Evolutionary conservation across 2,329 filamentous ascomycete species (phyloP), one percentile per base, ranked within the genome.

Genomic region (Epichloe brachyelytri): DNA sequence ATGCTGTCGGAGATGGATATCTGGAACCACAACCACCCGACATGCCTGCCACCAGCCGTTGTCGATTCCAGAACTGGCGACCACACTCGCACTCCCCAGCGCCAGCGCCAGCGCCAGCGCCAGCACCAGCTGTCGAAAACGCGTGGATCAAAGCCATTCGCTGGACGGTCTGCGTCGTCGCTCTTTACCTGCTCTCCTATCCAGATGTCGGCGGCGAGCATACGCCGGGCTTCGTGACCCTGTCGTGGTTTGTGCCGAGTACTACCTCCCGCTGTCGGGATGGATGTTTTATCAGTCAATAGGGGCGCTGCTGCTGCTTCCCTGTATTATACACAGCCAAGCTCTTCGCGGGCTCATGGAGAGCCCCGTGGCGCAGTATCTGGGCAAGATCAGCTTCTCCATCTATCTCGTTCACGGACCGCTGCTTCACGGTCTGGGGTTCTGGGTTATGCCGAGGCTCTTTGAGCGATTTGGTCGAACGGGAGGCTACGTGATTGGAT

Each of bases 341-440:
- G 43, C 56, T 1, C 58, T 69, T 7, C 52, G 59, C 34, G 41
- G 51, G 2, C 1, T 65, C 6, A 57, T 70, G 3, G 67, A 70
- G 47, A 57, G 58, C 5, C 55, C 52, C 0, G 34, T 61, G 5
- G 58, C 67, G 11, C 68, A 70, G 52, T 69, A 71, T 45, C 59
- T 71, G 0, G 68, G 68, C 12, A 62, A 59, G 45, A 59, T 71
- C 52, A 70, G 67, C 53, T 71, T 70, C 59, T 68, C 67, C 1
- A 56, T 71, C n/a, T 71, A 71, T 52, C 65, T 71, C 4, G 59
- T 71, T 5, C 68, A 71, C 58, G 81, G 80, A 0, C 80, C 80
- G 0, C 64, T 85, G 1, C 62, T 85, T 4, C 77, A 74, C 68
- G 71, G 71, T 2, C 53, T 84, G 4, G 81, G 80, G 39, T 80